These are phyloP conservation scores for Talaromyces sp. DNA, from an alignment of 2,329 filamentous ascomycete genomes.

Conservation along the genomic window DNA sequence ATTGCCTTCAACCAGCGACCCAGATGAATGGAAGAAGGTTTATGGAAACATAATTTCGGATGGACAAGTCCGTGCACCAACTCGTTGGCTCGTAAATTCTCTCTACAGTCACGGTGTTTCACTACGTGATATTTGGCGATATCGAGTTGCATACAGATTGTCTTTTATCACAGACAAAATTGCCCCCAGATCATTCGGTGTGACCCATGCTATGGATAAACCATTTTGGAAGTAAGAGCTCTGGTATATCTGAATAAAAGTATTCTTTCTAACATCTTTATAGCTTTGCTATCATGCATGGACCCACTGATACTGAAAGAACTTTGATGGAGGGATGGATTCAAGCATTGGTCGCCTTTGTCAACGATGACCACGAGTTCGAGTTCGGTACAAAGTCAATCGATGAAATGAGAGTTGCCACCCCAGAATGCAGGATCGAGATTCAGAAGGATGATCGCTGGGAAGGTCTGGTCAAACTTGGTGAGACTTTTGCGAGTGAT, in stretches of 20 bases:
- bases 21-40: constrained; percentile 40
- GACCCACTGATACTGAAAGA: constrained; percentile 39
- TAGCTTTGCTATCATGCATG: constrained; percentile 45
- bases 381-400: constrained; percentile 38
- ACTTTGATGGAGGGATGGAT: constrained; percentile 46
- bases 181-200: constrained; percentile 35
- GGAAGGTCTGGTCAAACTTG: constrained; percentile 23
- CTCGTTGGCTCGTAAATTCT: constrained; percentile 21
- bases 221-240: constrained; percentile 49
- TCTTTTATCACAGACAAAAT: constrained; percentile 47
- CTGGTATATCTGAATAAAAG: neutral
- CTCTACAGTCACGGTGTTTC: constrained; percentile 35
- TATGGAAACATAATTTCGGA: constrained; percentile 45
- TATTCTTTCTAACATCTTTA: neutral
- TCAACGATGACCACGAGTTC: constrained; percentile 34
- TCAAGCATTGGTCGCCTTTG: constrained; percentile 41
- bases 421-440: constrained; percentile 36
- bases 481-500: constrained; percentile 17
- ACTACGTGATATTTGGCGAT: constrained; percentile 45
- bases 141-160: constrained; percentile 46
- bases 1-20: constrained; percentile 33
- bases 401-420: constrained; percentile 43
- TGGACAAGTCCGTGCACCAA: constrained; percentile 26
- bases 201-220: constrained; percentile 46
- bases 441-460: constrained; percentile 41